A percentile compares a stretch with the other conserved stretches of the same genome.
Evolutionary conservation across 306 rosid genomes (phyloP).

Genomic region (Vigna reflexopilosa): DNA sequence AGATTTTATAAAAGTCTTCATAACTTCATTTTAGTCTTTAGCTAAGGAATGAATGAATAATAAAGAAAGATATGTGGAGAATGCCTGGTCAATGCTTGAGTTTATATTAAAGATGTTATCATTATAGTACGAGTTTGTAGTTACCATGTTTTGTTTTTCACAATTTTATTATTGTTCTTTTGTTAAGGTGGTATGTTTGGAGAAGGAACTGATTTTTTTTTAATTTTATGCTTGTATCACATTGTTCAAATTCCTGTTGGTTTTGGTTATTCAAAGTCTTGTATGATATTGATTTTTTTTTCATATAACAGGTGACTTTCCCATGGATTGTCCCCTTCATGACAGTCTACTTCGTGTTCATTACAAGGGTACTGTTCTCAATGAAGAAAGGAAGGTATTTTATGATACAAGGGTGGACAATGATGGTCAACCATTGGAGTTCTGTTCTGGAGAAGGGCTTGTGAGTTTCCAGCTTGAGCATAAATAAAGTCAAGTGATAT

Average conservation of each 20-base stretch:
- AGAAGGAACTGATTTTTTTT: not conserved
- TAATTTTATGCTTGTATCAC: constrained; percentile 12
- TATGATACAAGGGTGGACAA: constrained; percentile 86
- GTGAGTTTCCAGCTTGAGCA: constrained; percentile 65
- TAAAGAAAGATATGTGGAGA: constrained; percentile 34
- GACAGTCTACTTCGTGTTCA: constrained; percentile 88
- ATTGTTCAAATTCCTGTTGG: constrained; percentile 20
- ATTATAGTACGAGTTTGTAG: constrained; percentile 13
- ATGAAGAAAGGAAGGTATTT: constrained; percentile 71
- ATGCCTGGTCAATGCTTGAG: constrained; percentile 16
- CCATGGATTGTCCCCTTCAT: constrained; percentile 99
- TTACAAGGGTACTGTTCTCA: constrained; percentile 86
- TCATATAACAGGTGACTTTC: constrained; percentile 82
- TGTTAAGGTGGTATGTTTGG: constrained; percentile 7
- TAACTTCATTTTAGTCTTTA: constrained; percentile 30
- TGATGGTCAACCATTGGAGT: constrained; percentile 88
- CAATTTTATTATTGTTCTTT: constrained; percentile 9
- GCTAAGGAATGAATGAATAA: not conserved
- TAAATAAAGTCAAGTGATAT: constrained; percentile 27
- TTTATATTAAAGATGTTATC: constrained; percentile 4
- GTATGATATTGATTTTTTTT: constrained; percentile 41
- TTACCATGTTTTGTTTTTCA: constrained; percentile 4
- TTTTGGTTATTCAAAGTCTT: constrained; percentile 29
- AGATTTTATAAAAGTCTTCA: constrained; percentile 28
- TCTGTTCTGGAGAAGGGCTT: constrained; percentile 96